A percentile compares a stretch with the other conserved stretches of the same genome.
Evolutionary conservation across 768 basidiomycete species (phyloP).

Genomic region (Serendipita sp.): DNA sequence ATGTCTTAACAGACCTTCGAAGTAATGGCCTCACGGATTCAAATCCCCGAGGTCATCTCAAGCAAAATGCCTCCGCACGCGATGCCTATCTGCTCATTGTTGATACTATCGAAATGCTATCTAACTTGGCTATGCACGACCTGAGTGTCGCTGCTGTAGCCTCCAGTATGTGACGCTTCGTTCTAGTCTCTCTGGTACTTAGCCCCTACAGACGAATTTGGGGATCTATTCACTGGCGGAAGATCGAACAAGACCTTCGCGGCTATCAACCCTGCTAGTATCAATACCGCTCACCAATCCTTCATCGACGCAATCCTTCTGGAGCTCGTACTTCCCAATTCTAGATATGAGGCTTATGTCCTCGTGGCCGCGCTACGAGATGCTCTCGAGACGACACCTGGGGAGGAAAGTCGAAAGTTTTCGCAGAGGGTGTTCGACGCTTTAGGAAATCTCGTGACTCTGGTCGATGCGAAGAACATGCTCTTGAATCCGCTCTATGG

Average conservation of each 20-base stretch:
- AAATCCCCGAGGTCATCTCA: constrained; percentile 36
- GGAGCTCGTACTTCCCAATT: constrained; percentile 61
- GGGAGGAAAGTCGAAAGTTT: constrained; percentile 42
- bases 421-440: constrained; percentile 69
- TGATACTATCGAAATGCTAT: constrained; percentile 43
- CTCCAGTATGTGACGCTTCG: constrained; percentile 34
- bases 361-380: constrained; percentile 53
- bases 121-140: constrained; percentile 42
- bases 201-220: constrained; percentile 28
- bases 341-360: constrained; percentile 47
- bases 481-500: constrained; percentile 46
- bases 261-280: constrained; percentile 23
- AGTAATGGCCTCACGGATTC: constrained; percentile 37
- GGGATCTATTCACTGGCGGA: constrained; percentile 47
- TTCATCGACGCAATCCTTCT: constrained; percentile 74
- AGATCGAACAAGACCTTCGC: constrained; percentile 11
- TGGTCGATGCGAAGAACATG: constrained; percentile 47
- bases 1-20: constrained; percentile 39
- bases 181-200: constrained; percentile 2
- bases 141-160: constrained; percentile 56
- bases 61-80: constrained; percentile 33
- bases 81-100: constrained; percentile 45
- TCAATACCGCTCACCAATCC: constrained; percentile 40
- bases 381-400: constrained; percentile 54
- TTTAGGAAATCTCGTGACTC: constrained; percentile 63